These are phyloP conservation scores for Mortierella alpina DNA, from an alignment of 192 early-diverging fungal genomes.

Conservation along the genomic window DNA sequence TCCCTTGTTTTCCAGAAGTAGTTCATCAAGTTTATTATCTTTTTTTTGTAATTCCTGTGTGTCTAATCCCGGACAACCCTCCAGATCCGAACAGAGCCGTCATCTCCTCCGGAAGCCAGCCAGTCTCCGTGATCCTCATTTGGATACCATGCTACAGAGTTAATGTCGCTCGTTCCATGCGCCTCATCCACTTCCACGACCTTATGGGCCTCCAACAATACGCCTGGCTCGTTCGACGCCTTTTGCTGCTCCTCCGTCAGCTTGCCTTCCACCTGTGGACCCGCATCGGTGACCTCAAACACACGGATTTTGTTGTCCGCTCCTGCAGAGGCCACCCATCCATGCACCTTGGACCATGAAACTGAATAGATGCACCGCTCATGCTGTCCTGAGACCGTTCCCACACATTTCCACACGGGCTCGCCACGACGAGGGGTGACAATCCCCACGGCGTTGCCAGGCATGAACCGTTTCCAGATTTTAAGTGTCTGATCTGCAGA, in stretches of 20 bases:
- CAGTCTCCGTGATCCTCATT: constrained; percentile 67
- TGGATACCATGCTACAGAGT: constrained; percentile 90
- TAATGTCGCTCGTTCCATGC: constrained; percentile 91
- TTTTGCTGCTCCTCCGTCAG: constrained; percentile 30
- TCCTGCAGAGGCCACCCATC: constrained; percentile 80
- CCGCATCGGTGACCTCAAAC: constrained; percentile 53
- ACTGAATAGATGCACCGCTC: constrained; percentile 91
- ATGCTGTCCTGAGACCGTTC: constrained; percentile 76
- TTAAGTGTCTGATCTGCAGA: constrained; percentile 89
- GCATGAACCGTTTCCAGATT: constrained; percentile 76
- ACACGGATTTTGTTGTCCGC: constrained; percentile 87
- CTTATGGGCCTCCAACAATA: constrained; percentile 28
- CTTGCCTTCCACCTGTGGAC: not conserved
- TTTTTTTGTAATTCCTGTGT: not conserved
- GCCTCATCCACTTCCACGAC: constrained; percentile 65
- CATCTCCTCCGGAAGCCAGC: constrained; percentile 93
- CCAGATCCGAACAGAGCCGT: constrained; percentile 90
- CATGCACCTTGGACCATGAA: constrained; percentile 85
- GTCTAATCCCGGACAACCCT: constrained; percentile 45
- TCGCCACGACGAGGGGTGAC: constrained; percentile 61
- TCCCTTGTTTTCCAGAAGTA: too few species aligned
- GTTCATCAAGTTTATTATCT: constrained; percentile 7
- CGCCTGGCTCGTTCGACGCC: constrained; percentile 36
- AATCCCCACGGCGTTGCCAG: constrained; percentile 61
- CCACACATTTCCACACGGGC: constrained; percentile 76